Evolutionary conservation across 2,329 filamentous ascomycete species (phyloP), one percentile per base, ranked within the genome.

Genomic region (Colletotrichum sidae): DNA sequence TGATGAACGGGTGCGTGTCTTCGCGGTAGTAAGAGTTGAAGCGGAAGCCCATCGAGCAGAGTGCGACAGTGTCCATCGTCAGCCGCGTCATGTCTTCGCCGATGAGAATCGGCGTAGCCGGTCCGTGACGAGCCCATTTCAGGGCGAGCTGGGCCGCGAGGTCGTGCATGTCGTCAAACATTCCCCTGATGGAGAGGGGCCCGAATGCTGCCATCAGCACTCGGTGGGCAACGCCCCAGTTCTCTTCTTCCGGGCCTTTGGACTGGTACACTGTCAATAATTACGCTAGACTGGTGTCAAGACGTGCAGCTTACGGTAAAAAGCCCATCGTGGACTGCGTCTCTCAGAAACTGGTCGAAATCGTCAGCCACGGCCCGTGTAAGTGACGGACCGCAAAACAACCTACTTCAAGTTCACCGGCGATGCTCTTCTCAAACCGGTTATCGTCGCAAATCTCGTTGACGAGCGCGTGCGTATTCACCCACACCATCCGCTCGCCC

Each of bases 171-270:
- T 82, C 80, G 69, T 82, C 79, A 62, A 85, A 88, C 85, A 88
- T 87, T 9, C 76, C 76, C 38, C 86, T 83, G 70, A 93, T 92
- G 1, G 86, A 82, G 12, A 92, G 75, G 0, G 90, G 90, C 0
- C 90, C 90, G 72, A 93, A 92, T 1, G 89, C 89, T 0, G 90
- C 89, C 71, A 90, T 84, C 58, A 93, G 77, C 9, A 89, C 78
- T 17, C 88, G 80, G 71, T 92, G 86, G 34, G 91, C 90, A 67
- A 90, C 83, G 17, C 81, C 57, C 68, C 69, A 71, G 35, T 64
- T 66, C 44, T 64, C 60, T 38, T 71, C 65, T 12, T 61, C 68
- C 6, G 45, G 52, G 3, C 57, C 47, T 37, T 53, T 65, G 8
- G 46, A 45, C 49, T 60, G 9, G 11, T 5, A 1, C 15, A 4